phyloP scores from a whole-genome alignment of 257 asterid species.

The Cynanchum wilfordii region DNA sequence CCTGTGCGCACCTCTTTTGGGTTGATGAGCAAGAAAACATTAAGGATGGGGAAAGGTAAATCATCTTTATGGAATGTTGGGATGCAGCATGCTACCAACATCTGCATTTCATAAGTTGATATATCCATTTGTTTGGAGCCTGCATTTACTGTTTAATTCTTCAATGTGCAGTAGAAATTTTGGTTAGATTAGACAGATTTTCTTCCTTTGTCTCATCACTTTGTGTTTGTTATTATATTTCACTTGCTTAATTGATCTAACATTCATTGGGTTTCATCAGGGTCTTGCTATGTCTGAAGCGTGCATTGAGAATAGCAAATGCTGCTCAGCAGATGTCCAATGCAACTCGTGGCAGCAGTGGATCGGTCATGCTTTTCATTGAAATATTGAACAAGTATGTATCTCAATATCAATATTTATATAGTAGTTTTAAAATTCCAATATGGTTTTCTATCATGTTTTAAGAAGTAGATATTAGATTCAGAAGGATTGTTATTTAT shows the following conservation, averaged over 20 bases:
- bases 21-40: slow-evolving; percentile 79
- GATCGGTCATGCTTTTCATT: slow-evolving; percentile 72
- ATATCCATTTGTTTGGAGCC: neutral
- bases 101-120: neutral
- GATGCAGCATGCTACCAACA: neutral
- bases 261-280: slow-evolving; percentile 27
- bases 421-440: neutral
- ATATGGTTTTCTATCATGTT: neutral
- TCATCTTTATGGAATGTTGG: neutral
- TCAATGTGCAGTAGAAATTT: neutral
- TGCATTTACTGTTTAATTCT: neutral
- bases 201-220: neutral
- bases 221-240: neutral
- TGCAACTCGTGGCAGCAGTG: slow-evolving; percentile 86
- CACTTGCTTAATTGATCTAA: neutral
- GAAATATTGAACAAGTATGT: slow-evolving; percentile 89
- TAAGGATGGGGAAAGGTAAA: slow-evolving; percentile 96
- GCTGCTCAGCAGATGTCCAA: slow-evolving; percentile 95
- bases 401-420: slow-evolving; percentile 13
- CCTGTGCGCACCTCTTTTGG: slow-evolving; percentile 98
- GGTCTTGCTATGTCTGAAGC: slow-evolving; percentile 96
- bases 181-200: neutral
- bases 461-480: neutral
- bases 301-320: slow-evolving; percentile 90
- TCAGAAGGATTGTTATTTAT: neutral